Base-by-base conservation (phyloP, 345 rosid genomes). In the Clausena lansium region DNA sequence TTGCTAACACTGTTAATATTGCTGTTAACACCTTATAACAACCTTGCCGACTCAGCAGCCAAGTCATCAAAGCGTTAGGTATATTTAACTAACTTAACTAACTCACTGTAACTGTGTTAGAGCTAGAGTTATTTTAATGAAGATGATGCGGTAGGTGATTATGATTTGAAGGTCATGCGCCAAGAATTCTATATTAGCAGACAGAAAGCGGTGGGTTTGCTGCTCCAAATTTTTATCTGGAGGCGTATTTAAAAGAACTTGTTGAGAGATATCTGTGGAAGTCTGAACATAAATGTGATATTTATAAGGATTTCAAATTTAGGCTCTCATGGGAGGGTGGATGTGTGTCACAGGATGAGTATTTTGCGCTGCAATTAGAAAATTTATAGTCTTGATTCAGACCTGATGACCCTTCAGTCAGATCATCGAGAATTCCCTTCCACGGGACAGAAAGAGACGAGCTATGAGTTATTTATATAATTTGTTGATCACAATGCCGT, bases 81-180 rank as follows among this genome's bases (percentile, higher is more conserved):
- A 30, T 30, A 30, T 30, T 2, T 1, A 30, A 30, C 1, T 30
- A 30, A 30, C 32, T 30, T 30, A 30, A 30, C 32, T 2, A 30
- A 30, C 2, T 30, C 32, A 30, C 32, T 54, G 0, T 75, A 1
- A 8, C n/a, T 57, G n/a, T 71, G 69, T 27, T 71, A 71, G 73
- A 68, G n/a, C n/a, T n/a, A n/a, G 67, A 63, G 41, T 61, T 68
- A 73, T 67, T 67, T 59, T 20, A 55, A 5, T 58, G 15, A 33
- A 22, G 50, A 77, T 77, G 76, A 67, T 69, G 32, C 76, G 28
- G 27, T n/a, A 94, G 99, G 98, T 88, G 99, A 95, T 85, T 95
- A 95, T 77, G 99, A 95, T 85, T 82, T 95, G 75, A 95, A 95
- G 91, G 97, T 95, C 85, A 91, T 91, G 97, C 94, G 97, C 79